Conservation (phyloP, 2,329 filamentous ascomycete species). For the Teratosphaeria zuluensis region DNA sequence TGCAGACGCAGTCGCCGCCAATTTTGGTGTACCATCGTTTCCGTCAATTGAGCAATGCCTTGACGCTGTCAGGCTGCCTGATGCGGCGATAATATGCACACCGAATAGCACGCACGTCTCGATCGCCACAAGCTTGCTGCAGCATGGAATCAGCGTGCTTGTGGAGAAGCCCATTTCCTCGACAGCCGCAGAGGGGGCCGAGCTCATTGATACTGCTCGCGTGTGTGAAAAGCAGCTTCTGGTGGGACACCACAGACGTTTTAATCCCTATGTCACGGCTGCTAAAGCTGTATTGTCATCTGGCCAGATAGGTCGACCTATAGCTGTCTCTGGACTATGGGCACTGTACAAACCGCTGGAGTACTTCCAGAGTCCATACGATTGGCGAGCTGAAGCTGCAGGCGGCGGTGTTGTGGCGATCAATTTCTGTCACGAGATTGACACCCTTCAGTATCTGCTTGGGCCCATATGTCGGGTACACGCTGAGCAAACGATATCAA, state of each 20-base stretch:
- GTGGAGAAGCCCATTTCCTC: slow-evolving; percentile 47
- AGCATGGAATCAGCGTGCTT: slow-evolving; percentile 42
- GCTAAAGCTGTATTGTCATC: slow-evolving; percentile 37
- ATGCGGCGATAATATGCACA: slow-evolving; percentile 50
- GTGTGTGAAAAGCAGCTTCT: slow-evolving; percentile 30
- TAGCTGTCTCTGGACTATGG: slow-evolving; percentile 50
- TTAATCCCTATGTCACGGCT: slow-evolving; percentile 46
- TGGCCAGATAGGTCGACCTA: slow-evolving; percentile 35
- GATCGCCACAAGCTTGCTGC: slow-evolving; percentile 40
- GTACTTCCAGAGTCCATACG: slow-evolving; percentile 41
- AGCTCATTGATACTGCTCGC: slow-evolving; percentile 20
- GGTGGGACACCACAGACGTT: slow-evolving; percentile 50
- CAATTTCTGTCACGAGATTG: slow-evolving; percentile 53
- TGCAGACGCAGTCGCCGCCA: slow-evolving; percentile 26
- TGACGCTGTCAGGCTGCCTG: slow-evolving; percentile 27
- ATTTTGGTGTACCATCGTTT: slow-evolving; percentile 32
- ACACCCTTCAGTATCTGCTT: slow-evolving; percentile 48
- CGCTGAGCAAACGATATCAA: slow-evolving; percentile 38
- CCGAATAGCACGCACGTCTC: slow-evolving; percentile 50
- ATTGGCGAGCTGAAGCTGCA: slow-evolving; percentile 38
- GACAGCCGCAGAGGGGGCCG: slow-evolving; percentile 29
- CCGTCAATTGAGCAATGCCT: slow-evolving; percentile 37
- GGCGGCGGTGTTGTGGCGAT: slow-evolving; percentile 44
- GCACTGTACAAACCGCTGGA: slow-evolving; percentile 39
- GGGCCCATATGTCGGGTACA: slow-evolving; percentile 44